Evolutionary conservation across 2,329 filamentous ascomycete genomes (phyloP).

Genomic region (Ophiobolus disseminans): DNA sequence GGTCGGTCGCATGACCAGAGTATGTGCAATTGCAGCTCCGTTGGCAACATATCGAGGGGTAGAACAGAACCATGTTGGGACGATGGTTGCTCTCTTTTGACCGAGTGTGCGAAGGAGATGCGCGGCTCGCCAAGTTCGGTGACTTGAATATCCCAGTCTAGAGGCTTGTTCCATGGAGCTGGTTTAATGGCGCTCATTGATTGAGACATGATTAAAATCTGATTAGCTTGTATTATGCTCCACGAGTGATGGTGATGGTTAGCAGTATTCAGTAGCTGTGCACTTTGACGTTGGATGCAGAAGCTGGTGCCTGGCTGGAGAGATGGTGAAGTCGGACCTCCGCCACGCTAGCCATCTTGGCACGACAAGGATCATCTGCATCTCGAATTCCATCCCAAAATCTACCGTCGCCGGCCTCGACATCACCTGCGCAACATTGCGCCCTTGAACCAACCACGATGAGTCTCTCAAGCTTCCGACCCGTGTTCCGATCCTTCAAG

Average conservation of each 20-base stretch:
- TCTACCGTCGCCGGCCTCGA: constrained; percentile 9
- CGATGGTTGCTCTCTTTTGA: too few relatives aligned
- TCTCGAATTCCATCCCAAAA: constrained; percentile 4
- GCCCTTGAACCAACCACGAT: constrained; percentile 21
- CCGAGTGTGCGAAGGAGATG: background rate
- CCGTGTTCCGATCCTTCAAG: constrained; percentile 28
- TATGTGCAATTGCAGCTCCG: background rate
- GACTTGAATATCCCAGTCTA: background rate
- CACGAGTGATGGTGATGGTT: too few relatives aligned
- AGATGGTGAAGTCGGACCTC: constrained; percentile 4
- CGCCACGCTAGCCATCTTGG: constrained; percentile 3
- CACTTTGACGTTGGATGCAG: background rate
- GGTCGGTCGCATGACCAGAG: background rate
- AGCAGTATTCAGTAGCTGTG: too few relatives aligned
- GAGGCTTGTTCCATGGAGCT: too few relatives aligned
- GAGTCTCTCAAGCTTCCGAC: constrained; percentile 36
- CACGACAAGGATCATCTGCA: constrained; percentile 1
- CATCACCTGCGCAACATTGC: constrained; percentile 7
- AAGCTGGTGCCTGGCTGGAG: too few relatives aligned
- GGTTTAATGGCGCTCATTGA: too few relatives aligned
- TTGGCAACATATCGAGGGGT: background rate
- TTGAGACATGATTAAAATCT: too few relatives aligned
- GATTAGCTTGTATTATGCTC: too few relatives aligned
- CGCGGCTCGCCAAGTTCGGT: background rate
- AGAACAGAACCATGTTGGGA: too few relatives aligned